Evolutionary conservation across 352 stramenopile species (phyloP).

Genomic region (Pythium angustatum): DNA sequence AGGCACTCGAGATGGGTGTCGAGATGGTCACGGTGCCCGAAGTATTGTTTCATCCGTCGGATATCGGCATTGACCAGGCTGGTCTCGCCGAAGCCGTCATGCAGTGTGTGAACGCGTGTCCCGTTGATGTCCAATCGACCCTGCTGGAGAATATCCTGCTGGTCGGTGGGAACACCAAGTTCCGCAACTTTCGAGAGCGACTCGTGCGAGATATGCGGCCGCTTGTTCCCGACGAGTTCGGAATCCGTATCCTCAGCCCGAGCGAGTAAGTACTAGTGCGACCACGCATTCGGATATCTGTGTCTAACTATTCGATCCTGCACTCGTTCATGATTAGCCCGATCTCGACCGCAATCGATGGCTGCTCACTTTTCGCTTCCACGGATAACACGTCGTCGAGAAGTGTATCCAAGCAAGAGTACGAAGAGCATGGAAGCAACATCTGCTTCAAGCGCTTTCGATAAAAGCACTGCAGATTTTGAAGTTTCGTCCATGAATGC

Average conservation of each 20-base stretch:
- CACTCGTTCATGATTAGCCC: constrained; percentile 38
- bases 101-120: constrained; percentile 80
- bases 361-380: constrained; percentile 48
- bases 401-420: constrained; percentile 67
- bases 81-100: constrained; percentile 86
- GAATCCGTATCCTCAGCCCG: constrained; percentile 40
- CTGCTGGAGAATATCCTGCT: constrained; percentile 89
- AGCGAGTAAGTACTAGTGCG: constrained; percentile 51
- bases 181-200: constrained; percentile 78
- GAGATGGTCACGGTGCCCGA: constrained; percentile 90
- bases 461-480: constrained; percentile 3
- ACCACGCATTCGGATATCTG: not conserved
- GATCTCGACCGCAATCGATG: constrained; percentile 56
- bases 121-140: constrained; percentile 59
- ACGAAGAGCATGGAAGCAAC: constrained; percentile 76
- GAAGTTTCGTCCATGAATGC: no score
- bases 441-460: constrained; percentile 49
- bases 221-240: constrained; percentile 54
- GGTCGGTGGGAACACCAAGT: constrained; percentile 87
- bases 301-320: not conserved
- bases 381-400: constrained; percentile 32
- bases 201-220: constrained; percentile 66
- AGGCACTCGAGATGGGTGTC: constrained; percentile 83
- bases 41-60: constrained; percentile 90
- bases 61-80: constrained; percentile 89